Evolutionary conservation across 2,329 filamentous ascomycete species (phyloP).

Genomic region (Cercospora sp.): DNA sequence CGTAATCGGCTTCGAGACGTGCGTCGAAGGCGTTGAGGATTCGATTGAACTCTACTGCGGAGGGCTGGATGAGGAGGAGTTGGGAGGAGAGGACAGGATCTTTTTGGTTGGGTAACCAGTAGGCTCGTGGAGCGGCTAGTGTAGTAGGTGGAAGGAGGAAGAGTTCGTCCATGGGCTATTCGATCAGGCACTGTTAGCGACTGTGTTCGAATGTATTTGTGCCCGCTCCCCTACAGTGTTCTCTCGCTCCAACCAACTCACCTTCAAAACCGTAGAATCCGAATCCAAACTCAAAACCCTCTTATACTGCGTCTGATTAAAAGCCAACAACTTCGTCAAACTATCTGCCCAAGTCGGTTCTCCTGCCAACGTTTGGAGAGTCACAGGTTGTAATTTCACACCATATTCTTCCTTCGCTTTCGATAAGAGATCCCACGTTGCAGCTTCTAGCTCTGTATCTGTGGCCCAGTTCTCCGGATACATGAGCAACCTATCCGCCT

Average conservation of each 20-base stretch:
- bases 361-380: conserved; percentile 35
- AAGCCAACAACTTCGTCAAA: conserved; percentile 67
- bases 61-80: conserved; percentile 63
- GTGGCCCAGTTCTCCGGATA: conserved; percentile 42
- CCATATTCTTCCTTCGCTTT: conserved; percentile 52
- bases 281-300: conserved; percentile 61
- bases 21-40: conserved; percentile 48
- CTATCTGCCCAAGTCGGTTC: conserved; percentile 62
- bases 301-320: conserved; percentile 64
- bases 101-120: conserved; percentile 55
- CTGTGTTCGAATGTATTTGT: too few species aligned
- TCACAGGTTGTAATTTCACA: conserved; percentile 51
- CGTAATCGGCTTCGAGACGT: conserved; percentile 50
- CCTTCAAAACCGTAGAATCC: conserved; percentile 60
- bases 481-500: conserved; percentile 48
- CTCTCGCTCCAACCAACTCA: conserved; percentile 20
- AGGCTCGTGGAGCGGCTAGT: conserved; percentile 68
- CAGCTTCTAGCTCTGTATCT: conserved; percentile 13
- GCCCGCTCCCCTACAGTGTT: background rate
- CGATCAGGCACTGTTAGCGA: background rate
- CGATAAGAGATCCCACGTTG: conserved; percentile 45
- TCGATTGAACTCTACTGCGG: conserved; percentile 32
- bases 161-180: conserved; percentile 61
- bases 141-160: conserved; percentile 63
- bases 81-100: conserved; percentile 56